phyloP scores from a whole-genome alignment of 345 rosid species.

The Zanthoxylum bungeanum region DNA sequence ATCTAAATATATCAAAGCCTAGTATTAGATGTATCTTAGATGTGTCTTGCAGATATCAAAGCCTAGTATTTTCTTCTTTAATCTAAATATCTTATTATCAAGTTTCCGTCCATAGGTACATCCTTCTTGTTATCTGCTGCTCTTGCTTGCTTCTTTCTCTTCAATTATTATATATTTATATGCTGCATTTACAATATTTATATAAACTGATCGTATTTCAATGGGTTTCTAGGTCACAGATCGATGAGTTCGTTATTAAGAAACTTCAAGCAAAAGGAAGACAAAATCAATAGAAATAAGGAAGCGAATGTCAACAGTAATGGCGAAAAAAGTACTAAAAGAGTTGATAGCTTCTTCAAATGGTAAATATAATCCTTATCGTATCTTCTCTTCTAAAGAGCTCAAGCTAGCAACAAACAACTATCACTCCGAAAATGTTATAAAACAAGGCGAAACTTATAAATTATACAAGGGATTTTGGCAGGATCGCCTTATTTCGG shows the following conservation, averaged over 20 bases:
- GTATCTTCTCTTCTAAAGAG: background rate
- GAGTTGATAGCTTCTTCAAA: background rate
- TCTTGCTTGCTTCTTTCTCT: too few relatives aligned
- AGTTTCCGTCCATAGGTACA: too few relatives aligned
- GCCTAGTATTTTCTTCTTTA: too few relatives aligned
- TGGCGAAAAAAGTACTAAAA: background rate
- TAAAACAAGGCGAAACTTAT: rapidly evolving
- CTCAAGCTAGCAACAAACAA: background rate
- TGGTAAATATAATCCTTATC: background rate
- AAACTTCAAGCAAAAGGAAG: background rate
- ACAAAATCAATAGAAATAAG: background rate
- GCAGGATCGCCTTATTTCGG: background rate
- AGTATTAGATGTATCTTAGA: too few relatives aligned
- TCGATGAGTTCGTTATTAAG: too few relatives aligned
- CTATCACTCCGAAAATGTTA: background rate
- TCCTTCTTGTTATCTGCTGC: too few relatives aligned
- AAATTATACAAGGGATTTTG: background rate
- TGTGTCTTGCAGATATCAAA: too few relatives aligned
- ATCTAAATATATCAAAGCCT: too few relatives aligned
- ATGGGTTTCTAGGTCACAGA: background rate
- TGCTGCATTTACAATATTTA: too few relatives aligned
- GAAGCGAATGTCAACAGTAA: background rate
- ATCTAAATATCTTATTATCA: too few relatives aligned
- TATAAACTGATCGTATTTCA: too few relatives aligned
- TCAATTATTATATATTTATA: too few relatives aligned